Evolutionary conservation across 257 asterid species (phyloP).

Genomic region (Lavandula angustifolia): DNA sequence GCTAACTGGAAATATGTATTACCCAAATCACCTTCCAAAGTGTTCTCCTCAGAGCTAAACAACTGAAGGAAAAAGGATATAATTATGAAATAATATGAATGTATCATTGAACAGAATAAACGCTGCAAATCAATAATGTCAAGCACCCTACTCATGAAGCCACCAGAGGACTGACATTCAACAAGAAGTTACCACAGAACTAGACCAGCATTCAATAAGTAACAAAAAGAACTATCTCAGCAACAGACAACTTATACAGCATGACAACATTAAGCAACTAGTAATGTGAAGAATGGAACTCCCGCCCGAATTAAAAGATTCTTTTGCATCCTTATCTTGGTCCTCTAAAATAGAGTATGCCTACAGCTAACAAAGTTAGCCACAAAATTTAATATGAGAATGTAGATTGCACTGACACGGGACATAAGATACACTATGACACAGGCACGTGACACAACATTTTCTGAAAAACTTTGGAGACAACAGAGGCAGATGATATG

Average conservation of each 20-base stretch:
- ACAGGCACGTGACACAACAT: no score
- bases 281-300: background rate
- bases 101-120: background rate
- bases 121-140: background rate
- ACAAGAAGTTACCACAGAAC: no score
- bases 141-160: no score
- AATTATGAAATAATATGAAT: background rate
- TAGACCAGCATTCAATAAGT: no score
- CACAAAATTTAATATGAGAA: background rate
- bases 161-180: no score
- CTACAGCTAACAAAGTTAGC: background rate
- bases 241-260: no score
- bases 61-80: background rate
- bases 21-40: slow-evolving; percentile 17
- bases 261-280: background rate
- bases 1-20: background rate
- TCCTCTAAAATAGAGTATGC: background rate
- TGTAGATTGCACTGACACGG: no score
- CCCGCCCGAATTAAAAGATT: background rate
- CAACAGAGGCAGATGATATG: no score
- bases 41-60: slow-evolving; percentile 3
- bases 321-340: background rate
- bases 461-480: no score
- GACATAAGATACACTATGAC: no score
- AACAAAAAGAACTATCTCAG: no score